These are phyloP conservation scores for Paraurostyla sp. DNA, from an alignment of 73 alveolate genomes.

Conservation along the genomic window DNA sequence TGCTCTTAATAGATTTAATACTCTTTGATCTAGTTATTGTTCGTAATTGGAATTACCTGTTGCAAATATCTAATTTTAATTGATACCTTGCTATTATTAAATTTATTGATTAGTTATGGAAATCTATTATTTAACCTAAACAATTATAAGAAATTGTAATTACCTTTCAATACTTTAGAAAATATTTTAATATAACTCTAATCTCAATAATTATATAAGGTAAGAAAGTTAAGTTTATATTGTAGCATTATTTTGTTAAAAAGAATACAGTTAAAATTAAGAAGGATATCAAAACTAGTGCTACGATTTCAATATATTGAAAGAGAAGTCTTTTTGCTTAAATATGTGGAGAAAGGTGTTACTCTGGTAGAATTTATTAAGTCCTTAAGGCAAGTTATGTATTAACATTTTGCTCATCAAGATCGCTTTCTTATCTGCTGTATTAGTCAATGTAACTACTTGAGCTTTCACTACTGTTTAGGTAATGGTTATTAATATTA, in stretches of 20 bases:
- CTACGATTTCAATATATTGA: neutral
- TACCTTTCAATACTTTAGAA: neutral
- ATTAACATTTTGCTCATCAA: too few species aligned
- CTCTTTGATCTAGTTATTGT: too few species aligned
- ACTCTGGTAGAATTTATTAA: too few species aligned
- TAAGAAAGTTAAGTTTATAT: neutral
- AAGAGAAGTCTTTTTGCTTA: neutral
- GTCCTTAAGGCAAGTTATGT: too few species aligned
- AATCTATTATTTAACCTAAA: too few species aligned
- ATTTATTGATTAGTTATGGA: too few species aligned
- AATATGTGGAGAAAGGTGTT: too few species aligned
- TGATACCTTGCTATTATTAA: too few species aligned
- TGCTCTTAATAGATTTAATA: too few species aligned
- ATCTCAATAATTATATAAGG: neutral
- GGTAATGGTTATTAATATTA: too few species aligned
- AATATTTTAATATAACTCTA: neutral
- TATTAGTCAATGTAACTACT: neutral
- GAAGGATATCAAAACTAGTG: neutral
- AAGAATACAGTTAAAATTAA: neutral
- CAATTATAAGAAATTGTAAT: neutral
- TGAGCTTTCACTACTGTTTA: conserved; percentile 44
- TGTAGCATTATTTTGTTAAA: neutral
- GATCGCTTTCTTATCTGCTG: neutral
- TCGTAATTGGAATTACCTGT: too few species aligned
- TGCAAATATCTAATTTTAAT: too few species aligned